phyloP scores from a whole-genome alignment of 2,329 filamentous ascomycete genomes.

The Aureobasidium melanogenum region DNA sequence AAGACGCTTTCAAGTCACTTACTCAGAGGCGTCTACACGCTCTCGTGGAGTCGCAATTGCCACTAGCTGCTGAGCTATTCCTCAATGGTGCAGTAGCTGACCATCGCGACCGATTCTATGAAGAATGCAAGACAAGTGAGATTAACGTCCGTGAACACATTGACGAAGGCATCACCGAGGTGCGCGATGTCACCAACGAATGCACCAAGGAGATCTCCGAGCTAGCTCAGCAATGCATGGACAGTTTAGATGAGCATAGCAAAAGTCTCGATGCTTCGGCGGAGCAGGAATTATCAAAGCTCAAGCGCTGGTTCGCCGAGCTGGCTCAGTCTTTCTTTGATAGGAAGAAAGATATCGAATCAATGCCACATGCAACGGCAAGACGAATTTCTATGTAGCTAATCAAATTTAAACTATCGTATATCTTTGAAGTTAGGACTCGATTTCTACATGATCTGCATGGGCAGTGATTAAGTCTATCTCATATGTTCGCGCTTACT shows the following conservation, averaged over 20 bases:
- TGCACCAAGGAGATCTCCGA: not conserved
- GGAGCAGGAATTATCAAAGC: not conserved
- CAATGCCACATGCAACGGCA: too few species aligned
- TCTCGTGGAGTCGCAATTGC: not conserved
- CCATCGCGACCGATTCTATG: conserved; percentile 1
- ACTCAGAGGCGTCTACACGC: not conserved
- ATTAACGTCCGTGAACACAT: not conserved
- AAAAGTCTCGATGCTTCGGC: not conserved
- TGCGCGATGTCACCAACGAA: not conserved
- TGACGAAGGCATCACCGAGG: not conserved
- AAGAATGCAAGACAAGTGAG: not conserved
- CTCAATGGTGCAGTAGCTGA: not conserved
- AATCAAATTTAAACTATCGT: not conserved
- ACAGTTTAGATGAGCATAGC: not conserved
- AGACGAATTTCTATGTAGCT: not conserved
- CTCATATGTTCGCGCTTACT: too few species aligned
- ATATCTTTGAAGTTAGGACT: not conserved
- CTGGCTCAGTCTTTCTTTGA: not conserved
- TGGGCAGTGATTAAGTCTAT: too few species aligned
- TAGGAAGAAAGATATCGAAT: not conserved
- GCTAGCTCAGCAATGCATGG: not conserved
- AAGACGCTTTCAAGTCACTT: not conserved
- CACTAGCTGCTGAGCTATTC: not conserved
- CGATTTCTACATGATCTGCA: not conserved
- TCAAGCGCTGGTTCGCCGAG: not conserved